These are phyloP conservation scores for Monocercomonoides exilis DNA, from an alignment of 78 protist species.

Conservation along the genomic window DNA sequence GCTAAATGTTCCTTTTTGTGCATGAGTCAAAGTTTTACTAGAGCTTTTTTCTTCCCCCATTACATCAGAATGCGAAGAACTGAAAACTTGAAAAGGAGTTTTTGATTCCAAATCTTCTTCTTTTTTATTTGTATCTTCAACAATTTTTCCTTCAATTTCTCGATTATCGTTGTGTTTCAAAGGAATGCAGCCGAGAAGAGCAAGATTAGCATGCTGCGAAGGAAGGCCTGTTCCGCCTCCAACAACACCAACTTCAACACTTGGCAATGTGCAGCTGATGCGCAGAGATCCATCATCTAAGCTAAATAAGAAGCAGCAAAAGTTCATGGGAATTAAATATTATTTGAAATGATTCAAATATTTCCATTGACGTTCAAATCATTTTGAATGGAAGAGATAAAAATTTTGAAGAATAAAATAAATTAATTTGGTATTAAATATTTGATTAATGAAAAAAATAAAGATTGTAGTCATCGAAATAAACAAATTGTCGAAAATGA, in stretches of 20 bases:
- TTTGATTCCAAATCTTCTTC: neutral
- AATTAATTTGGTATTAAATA: neutral
- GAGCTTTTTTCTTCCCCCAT: neutral
- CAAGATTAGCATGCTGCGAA: too few relatives aligned
- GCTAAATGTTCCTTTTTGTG: slow-evolving; percentile 48
- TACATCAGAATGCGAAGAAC: neutral
- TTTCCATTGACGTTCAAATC: neutral
- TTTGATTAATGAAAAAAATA: neutral
- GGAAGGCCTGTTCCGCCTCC: slow-evolving; percentile 91
- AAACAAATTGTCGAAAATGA: neutral
- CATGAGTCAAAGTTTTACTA: neutral
- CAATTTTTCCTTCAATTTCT: neutral
- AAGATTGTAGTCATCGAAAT: neutral
- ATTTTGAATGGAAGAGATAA: neutral
- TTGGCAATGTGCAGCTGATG: slow-evolving; percentile 81
- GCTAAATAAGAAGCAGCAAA: neutral
- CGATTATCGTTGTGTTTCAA: neutral
- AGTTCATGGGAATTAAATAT: neutral
- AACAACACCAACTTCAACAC: slow-evolving; percentile 89
- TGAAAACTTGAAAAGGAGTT: neutral
- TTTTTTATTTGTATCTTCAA: neutral
- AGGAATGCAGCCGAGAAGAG: neutral
- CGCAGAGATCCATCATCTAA: slow-evolving; percentile 37
- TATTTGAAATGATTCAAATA: neutral
- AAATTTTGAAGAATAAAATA: neutral